A percentile compares a stretch with the other conserved stretches of the same genome.
Conservation (phyloP, 331 rosid species). For the Malus hybrid region DNA sequence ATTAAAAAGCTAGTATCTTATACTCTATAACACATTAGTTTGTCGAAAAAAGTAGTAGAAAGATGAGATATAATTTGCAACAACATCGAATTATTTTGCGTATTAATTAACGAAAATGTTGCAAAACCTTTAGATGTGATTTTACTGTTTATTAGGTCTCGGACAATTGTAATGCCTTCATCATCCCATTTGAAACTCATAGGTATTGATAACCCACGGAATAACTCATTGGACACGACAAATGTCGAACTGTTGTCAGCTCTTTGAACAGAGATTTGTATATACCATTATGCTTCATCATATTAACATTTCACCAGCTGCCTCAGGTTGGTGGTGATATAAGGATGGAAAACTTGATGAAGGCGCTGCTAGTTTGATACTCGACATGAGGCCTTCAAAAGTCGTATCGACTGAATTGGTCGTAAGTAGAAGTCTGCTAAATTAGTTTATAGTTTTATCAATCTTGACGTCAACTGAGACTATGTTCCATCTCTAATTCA, state of each 20-base stretch:
- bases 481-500: conserved; percentile 17
- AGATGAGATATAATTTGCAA: no score
- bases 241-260: not conserved
- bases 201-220: no score
- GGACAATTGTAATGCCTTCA: no score
- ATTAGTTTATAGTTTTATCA: not conserved
- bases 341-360: conserved; percentile 79
- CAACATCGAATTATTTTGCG: no score
- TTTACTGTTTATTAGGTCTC: no score
- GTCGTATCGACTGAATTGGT: conserved; percentile 74
- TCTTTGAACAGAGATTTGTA: not conserved
- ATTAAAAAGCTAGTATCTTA: no score
- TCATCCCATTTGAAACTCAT: no score
- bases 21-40: no score
- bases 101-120: no score
- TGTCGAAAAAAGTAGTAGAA: no score
- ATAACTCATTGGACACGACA: no score
- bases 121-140: no score
- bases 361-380: conserved; percentile 65
- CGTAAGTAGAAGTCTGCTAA: conserved; percentile 30
- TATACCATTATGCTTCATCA: not conserved
- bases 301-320: conserved; percentile 1
- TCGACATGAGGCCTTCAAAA: conserved; percentile 91
- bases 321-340: conserved; percentile 68
- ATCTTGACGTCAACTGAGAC: not conserved